Base-by-base conservation (phyloP, 305 asterid genomes). In the Fraxinus ornus region DNA sequence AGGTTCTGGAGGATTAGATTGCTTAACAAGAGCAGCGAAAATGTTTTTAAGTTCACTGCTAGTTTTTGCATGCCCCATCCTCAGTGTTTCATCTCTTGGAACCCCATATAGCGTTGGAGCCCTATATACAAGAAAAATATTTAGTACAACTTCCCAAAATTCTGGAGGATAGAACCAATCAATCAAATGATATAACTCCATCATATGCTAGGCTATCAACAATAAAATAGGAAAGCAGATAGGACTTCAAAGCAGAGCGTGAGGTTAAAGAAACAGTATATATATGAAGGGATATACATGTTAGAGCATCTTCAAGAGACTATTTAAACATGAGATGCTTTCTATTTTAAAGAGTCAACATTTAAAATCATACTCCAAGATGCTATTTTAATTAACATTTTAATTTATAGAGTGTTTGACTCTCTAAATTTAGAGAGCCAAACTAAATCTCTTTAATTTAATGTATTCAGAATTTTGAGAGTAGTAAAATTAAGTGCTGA, bases 71-170 rank as follows among this genome's bases (percentile, higher is more conserved):
- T 92, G 99, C 75, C 97, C 98, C 98, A 92, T 92, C 89, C 93
- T 90, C 82, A 92, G 86, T 22, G 97, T 94, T 90, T 92, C 98
- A 33, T 96, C 99, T 91, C 97, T 91, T 76, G 99, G 98, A 76
- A 91, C 95, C 79, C 98, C 98, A 77, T 88, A 91, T 24, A 96
- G 98, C 24, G 99, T 96, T 3, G 98, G 95, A 39, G 90, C 77
- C 93, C 98, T 96, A 75, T 60, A 89, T 28, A 75, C 30, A 72
- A 10, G 30, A 80, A 60, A 86, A n/a, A 6, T 17, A 70, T 30
- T 80, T 80, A 88, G 79, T 70, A 47, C 84, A 1, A 44, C 52
- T 68, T 39, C 37, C 28, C 12, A 24, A 73, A 77, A 78, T 71
- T 82, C 66, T 33, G 49, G 22, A 79, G 75, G 49, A 21, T 68